Evolutionary conservation across 768 basidiomycete genomes (phyloP).

Genomic region (Gymnopilus junonius): DNA sequence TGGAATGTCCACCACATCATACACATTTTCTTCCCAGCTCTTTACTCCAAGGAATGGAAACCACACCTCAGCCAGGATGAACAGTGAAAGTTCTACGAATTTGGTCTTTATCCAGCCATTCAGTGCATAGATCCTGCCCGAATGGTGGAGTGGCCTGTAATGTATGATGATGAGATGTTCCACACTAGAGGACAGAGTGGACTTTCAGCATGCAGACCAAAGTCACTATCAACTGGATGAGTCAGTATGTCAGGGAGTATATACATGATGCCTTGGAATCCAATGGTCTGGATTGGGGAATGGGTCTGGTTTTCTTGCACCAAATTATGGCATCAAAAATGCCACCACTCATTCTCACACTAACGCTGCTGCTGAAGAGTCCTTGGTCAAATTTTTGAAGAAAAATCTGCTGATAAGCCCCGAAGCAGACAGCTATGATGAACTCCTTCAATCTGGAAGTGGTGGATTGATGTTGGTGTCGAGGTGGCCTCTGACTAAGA

Average conservation of each 20-base stretch:
- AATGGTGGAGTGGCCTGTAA: slow-evolving; percentile 30
- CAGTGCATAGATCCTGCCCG: neutral
- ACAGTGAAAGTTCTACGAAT: slow-evolving; percentile 22
- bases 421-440: neutral
- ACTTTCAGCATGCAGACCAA: slow-evolving; percentile 19
- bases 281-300: slow-evolving; percentile 17
- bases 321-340: slow-evolving; percentile 32
- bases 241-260: slow-evolving; percentile 2
- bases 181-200: slow-evolving; percentile 21
- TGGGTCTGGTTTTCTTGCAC: slow-evolving; percentile 30
- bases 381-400: neutral
- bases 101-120: slow-evolving; percentile 29
- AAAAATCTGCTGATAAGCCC: neutral
- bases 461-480: slow-evolving; percentile 36
- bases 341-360: slow-evolving; percentile 13
- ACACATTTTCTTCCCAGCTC: slow-evolving; percentile 29
- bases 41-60: slow-evolving; percentile 14
- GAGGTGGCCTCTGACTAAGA: slow-evolving; percentile 22
- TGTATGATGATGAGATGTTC: slow-evolving; percentile 21
- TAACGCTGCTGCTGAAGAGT: neutral
- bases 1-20: slow-evolving; percentile 22
- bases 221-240: slow-evolving; percentile 7
- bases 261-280: slow-evolving; percentile 14
- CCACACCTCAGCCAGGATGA: slow-evolving; percentile 15
- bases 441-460: slow-evolving; percentile 2